Conservation (phyloP, 768 basidiomycete species). For the Cubamyces lactineus region DNA sequence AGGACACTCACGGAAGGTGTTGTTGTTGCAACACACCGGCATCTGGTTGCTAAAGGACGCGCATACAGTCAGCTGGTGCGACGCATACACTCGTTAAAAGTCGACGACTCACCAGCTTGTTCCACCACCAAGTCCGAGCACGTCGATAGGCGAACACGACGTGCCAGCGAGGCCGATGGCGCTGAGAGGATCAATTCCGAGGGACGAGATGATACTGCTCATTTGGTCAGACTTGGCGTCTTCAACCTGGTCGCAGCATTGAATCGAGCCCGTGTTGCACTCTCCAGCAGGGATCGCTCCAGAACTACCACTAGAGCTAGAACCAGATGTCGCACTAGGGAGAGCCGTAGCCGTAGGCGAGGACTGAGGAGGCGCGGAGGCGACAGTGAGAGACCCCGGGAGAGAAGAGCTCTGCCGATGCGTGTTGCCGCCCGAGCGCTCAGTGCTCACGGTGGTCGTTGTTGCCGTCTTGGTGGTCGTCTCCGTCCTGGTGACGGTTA, state of each 20-base stretch:
- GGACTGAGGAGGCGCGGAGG: not conserved
- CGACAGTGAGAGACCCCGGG: not conserved
- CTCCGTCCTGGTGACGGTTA: conserved; percentile 6
- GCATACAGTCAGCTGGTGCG: conserved; percentile 4
- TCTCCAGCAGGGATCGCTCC: conserved; percentile 13
- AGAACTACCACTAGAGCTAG: conserved; percentile 8
- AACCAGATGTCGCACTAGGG: not conserved
- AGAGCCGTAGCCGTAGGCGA: not conserved
- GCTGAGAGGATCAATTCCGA: conserved; percentile 20
- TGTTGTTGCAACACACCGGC: conserved; percentile 35
- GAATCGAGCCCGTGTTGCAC: conserved; percentile 37
- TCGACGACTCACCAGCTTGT: conserved; percentile 28
- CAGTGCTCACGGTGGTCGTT: not conserved
- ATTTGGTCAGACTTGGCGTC: conserved; percentile 18
- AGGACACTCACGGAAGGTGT: conserved; percentile 29
- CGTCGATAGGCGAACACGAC: conserved; percentile 25
- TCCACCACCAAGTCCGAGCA: conserved; percentile 23
- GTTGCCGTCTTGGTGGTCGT: conserved; percentile 11
- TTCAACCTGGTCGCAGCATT: conserved; percentile 38
- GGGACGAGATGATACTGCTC: conserved; percentile 22
- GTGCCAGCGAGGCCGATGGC: conserved; percentile 25
- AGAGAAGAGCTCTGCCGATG: not conserved
- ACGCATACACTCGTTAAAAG: not conserved
- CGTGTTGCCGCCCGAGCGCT: not conserved
- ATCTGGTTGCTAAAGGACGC: conserved; percentile 16